These are phyloP conservation scores for Mortierella claussenii DNA, from an alignment of 192 early-diverging fungal species.

Conservation along the genomic window DNA sequence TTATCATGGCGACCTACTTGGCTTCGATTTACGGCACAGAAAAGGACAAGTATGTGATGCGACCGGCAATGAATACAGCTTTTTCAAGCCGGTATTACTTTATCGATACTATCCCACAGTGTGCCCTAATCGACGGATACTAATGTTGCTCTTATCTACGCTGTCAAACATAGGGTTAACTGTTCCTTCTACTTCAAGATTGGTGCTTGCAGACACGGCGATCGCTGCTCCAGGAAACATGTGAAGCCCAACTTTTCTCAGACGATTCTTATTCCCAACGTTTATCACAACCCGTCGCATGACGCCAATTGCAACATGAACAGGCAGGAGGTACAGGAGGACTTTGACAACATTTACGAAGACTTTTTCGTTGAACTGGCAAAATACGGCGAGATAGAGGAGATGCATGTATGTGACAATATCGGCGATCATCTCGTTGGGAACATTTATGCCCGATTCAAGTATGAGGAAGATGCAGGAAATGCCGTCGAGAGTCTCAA, in stretches of 20 bases:
- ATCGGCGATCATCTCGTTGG: constrained; percentile 97
- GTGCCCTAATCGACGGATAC: too few species aligned
- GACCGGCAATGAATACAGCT: too few species aligned
- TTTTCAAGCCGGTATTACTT: too few species aligned
- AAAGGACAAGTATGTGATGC: constrained; percentile 86
- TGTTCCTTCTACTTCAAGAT: constrained; percentile 99
- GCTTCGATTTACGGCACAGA: constrained; percentile 97
- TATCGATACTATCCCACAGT: too few species aligned
- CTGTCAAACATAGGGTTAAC: constrained; percentile 90
- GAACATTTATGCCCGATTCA: constrained; percentile 95
- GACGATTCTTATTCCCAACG: constrained; percentile 92
- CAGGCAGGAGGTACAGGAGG: constrained; percentile 79
- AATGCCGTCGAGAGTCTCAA: constrained; percentile 93
- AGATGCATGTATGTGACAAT: constrained; percentile 98
- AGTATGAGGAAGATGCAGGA: constrained; percentile 92
- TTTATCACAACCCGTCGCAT: constrained; percentile 93
- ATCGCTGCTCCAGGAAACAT: constrained; percentile 96
- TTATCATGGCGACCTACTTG: constrained; percentile 85
- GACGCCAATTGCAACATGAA: constrained; percentile 71
- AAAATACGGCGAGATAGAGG: constrained; percentile 96
- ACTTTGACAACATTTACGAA: constrained; percentile 97
- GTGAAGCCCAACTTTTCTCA: constrained; percentile 97
- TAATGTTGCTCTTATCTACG: too few species aligned
- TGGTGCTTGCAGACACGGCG: constrained; percentile 97
- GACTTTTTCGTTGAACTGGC: constrained; percentile 96